These are phyloP conservation scores for Dalbergia cochinchinensis DNA, from an alignment of 306 rosid species.

Conservation along the genomic window DNA sequence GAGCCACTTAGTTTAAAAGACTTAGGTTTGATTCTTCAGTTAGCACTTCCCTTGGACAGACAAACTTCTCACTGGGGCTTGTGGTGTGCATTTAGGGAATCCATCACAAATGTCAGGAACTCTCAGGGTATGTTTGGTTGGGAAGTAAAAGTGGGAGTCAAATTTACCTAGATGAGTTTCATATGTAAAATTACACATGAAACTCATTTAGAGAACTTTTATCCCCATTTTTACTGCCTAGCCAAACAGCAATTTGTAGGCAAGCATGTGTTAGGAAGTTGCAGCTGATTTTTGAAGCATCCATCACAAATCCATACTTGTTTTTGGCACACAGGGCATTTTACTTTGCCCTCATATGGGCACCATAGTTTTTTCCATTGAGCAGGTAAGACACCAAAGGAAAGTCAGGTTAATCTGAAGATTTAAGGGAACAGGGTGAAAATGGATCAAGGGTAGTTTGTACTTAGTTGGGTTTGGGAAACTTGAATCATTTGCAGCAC, in stretches of 20 bases:
- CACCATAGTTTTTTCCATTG: not conserved
- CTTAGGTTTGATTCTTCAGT: not conserved
- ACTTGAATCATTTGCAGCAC: not conserved
- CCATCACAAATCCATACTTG: not conserved
- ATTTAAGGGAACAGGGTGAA: conserved; percentile 12
- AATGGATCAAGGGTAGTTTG: conserved; percentile 16
- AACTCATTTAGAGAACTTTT: no score
- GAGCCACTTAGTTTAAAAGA: not conserved
- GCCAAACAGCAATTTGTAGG: no score
- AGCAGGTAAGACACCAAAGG: not conserved
- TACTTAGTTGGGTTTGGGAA: conserved; percentile 5
- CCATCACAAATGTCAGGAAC: no score
- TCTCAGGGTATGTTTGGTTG: no score
- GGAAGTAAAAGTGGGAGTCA: no score
- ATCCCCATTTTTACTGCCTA: no score
- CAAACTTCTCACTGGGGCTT: not conserved
- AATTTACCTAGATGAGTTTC: no score
- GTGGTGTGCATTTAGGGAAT: not conserved
- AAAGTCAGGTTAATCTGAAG: not conserved
- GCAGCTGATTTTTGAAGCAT: not conserved
- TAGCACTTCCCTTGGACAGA: not conserved
- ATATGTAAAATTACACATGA: no score
- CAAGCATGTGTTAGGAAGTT: not conserved
- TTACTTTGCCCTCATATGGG: not conserved
- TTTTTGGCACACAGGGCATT: not conserved